Percentiles rank a stretch among this genome's conserved stretches.
These are phyloP conservation scores for Puccinia coronata DNA, from an alignment of 1,284 basidiomycete genomes.

Conservation along the genomic window DNA sequence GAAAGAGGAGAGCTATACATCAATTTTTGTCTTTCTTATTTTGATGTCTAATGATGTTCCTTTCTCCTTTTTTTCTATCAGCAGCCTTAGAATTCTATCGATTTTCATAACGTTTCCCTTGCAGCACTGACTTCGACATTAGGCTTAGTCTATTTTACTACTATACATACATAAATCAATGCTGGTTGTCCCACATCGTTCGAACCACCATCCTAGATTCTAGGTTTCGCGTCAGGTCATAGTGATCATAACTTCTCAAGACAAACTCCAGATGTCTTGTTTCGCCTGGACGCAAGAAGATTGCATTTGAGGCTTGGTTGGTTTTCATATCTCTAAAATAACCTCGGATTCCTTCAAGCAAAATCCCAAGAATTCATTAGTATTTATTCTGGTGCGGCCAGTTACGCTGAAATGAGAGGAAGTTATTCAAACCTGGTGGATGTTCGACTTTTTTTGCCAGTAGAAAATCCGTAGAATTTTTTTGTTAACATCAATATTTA, in stretches of 20 bases:
- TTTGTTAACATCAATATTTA: neutral
- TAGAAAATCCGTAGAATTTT: neutral
- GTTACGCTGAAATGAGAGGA: neutral
- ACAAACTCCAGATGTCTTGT: slow-evolving; percentile 21
- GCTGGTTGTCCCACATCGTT: slow-evolving; percentile 41
- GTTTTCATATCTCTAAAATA: slow-evolving; percentile 42
- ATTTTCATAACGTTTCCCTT: too few relatives aligned
- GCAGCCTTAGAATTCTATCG: too few relatives aligned
- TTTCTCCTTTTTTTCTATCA: too few relatives aligned
- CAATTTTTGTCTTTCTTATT: too few relatives aligned
- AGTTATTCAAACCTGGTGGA: slow-evolving; percentile 3
- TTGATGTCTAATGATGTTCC: too few relatives aligned
- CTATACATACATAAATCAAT: too few relatives aligned
- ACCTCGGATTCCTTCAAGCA: slow-evolving; percentile 22
- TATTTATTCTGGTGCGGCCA: neutral
- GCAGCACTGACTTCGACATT: too few relatives aligned
- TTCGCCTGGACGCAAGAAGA: slow-evolving; percentile 34
- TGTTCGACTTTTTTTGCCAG: slow-evolving; percentile 17
- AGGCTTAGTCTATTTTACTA: too few relatives aligned
- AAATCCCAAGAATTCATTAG: neutral
- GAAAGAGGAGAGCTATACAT: too few relatives aligned
- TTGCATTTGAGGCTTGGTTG: slow-evolving; percentile 11
- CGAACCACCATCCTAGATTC: slow-evolving; percentile 21
- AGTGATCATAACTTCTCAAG: slow-evolving; percentile 17
- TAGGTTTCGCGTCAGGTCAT: slow-evolving; percentile 8